phyloP scores from a whole-genome alignment of 2,329 filamentous ascomycete genomes.

The Hypoxylon sp. region DNA sequence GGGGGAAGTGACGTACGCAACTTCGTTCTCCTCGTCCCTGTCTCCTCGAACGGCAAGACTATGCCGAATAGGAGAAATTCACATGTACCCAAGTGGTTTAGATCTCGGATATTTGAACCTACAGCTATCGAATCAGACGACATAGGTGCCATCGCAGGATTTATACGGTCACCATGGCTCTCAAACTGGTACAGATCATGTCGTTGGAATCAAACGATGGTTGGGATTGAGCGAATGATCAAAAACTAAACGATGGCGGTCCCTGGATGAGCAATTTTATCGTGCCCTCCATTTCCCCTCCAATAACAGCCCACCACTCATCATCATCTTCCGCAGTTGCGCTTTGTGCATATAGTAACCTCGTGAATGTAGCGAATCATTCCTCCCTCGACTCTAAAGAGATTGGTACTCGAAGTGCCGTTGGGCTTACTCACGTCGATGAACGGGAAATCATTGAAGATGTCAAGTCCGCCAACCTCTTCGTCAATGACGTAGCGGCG shows the following conservation, averaged over 20 bases:
- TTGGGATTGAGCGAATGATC: not conserved
- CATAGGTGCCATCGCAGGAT: not conserved
- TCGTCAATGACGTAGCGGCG: constrained; percentile 53
- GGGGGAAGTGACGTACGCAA: constrained; percentile 34
- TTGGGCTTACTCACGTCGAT: constrained; percentile 45
- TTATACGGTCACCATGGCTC: not conserved
- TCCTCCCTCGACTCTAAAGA: constrained; percentile 50
- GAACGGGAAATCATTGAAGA: constrained; percentile 53
- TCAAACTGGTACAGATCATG: not conserved
- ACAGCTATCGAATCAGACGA: not conserved
- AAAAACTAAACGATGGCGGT: constrained; percentile 4
- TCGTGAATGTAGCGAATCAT: constrained; percentile 52
- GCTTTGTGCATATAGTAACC: constrained; percentile 46
- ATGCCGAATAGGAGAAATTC: constrained; percentile 6
- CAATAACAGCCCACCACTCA: not conserved
- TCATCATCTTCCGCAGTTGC: constrained; percentile 44
- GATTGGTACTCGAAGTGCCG: constrained; percentile 50
- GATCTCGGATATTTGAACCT: not conserved
- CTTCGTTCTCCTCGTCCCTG: not conserved
- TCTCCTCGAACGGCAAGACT: not conserved
- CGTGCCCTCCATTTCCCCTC: not conserved
- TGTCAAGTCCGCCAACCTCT: constrained; percentile 48
- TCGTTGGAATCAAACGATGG: not conserved
- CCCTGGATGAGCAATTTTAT: not conserved
- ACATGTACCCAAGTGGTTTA: not conserved